phyloP scores from a whole-genome alignment of 2,329 filamentous ascomycete species.

The Chrysoporthe cubensis region DNA sequence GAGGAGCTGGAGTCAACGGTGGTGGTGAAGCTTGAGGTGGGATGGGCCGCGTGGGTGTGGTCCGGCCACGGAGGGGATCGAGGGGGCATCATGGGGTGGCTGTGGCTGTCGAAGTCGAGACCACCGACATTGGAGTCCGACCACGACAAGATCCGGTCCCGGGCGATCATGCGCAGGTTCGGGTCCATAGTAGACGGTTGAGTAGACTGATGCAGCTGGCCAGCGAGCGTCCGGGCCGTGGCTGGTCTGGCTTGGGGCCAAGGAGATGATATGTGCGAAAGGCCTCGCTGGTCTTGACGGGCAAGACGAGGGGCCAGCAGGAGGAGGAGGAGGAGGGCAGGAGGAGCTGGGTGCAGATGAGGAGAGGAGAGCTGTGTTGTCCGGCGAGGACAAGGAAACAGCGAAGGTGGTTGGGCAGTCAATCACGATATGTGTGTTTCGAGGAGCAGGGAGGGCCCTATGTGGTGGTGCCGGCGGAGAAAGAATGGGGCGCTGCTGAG shows the following conservation, averaged over 20 bases:
- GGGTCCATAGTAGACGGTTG: conserved; percentile 51
- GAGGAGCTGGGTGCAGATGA: conserved; percentile 15
- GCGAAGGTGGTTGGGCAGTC: conserved; percentile 27
- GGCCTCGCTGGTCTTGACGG: not conserved
- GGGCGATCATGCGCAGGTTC: conserved; percentile 46
- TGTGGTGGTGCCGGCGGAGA: conserved; percentile 11
- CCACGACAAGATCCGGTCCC: conserved; percentile 50
- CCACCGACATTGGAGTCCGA: conserved; percentile 45
- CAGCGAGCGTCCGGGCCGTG: conserved; percentile 9
- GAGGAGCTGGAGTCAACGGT: conserved; percentile 18
- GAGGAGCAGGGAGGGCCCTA: conserved; percentile 12
- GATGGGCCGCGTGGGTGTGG: conserved; percentile 34
- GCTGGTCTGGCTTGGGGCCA: not conserved
- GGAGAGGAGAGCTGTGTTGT: conserved; percentile 13
- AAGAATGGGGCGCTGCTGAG: conserved; percentile 22
- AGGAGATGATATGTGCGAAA: not conserved
- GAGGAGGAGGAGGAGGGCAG: conserved; percentile 11
- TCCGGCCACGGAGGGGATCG: conserved; percentile 44
- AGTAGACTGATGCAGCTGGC: conserved; percentile 2
- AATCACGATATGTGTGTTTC: conserved; percentile 29
- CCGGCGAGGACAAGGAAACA: conserved; percentile 16
- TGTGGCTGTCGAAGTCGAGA: conserved; percentile 49
- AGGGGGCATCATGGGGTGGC: conserved; percentile 39
- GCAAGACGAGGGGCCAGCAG: conserved; percentile 6
- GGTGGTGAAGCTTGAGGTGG: conserved; percentile 12